phyloP scores from a whole-genome alignment of 305 asterid species.

The Andrographis paniculata region DNA sequence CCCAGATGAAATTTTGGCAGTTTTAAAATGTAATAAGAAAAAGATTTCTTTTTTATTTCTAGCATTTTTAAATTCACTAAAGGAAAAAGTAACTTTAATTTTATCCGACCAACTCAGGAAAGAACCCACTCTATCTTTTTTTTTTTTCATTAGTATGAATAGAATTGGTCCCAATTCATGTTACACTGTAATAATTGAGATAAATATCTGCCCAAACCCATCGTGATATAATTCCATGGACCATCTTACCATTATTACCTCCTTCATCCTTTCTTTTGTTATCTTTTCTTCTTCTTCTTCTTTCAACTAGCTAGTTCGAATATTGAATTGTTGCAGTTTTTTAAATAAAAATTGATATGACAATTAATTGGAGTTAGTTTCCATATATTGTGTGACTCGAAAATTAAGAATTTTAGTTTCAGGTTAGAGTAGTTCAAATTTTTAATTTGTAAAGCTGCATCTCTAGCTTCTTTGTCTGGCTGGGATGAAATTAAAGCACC shows the following conservation, averaged over 20 bases:
- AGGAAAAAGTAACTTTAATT: too few relatives aligned
- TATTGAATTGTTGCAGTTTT: too few relatives aligned
- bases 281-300: neutral
- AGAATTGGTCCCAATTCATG: neutral
- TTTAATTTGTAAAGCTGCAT: neutral
- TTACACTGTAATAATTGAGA: neutral
- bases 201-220: neutral
- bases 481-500: neutral
- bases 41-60: too few relatives aligned
- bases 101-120: too few relatives aligned
- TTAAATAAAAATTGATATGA: too few relatives aligned
- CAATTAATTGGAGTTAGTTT: too few relatives aligned
- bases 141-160: too few relatives aligned
- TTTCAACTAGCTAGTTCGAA: too few relatives aligned
- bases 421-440: neutral
- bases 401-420: neutral
- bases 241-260: neutral
- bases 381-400: neutral
- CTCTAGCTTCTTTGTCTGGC: neutral
- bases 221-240: neutral
- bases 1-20: too few relatives aligned
- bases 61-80: too few relatives aligned
- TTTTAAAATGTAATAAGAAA: too few relatives aligned
- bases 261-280: neutral
- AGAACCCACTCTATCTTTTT: too few relatives aligned